These are phyloP conservation scores for Candida sonorensis DNA, from an alignment of 805 yeast genomes.

Conservation along the genomic window DNA sequence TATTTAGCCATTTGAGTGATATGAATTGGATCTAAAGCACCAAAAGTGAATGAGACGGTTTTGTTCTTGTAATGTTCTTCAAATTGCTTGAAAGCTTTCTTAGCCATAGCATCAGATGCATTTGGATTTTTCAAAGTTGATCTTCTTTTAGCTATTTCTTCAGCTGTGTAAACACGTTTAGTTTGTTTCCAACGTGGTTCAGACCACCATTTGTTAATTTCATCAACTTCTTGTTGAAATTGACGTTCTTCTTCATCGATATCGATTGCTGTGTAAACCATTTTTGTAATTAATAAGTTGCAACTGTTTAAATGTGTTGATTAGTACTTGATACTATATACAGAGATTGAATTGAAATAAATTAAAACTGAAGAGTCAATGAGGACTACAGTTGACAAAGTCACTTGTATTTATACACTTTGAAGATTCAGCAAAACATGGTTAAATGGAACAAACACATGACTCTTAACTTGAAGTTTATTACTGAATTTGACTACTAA, in stretches of 20 bases:
- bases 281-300: constrained; percentile 5
- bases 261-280: constrained; percentile 53
- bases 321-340: too few relatives aligned
- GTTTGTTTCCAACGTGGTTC: constrained; percentile 88
- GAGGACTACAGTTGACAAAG: too few relatives aligned
- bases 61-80: constrained; percentile 65
- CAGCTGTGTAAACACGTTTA: constrained; percentile 81
- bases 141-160: constrained; percentile 85
- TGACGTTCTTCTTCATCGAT: constrained; percentile 54
- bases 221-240: constrained; percentile 63
- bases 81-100: constrained; percentile 68
- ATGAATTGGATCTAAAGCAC: constrained; percentile 94
- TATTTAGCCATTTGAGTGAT: constrained; percentile 96
- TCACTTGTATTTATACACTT: too few relatives aligned
- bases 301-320: too few relatives aligned
- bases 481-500: too few relatives aligned
- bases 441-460: too few relatives aligned
- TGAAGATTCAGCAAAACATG: too few relatives aligned
- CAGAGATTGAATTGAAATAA: too few relatives aligned
- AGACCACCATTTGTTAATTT: constrained; percentile 85
- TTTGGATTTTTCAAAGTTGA: constrained; percentile 68
- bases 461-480: too few relatives aligned
- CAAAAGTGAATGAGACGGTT: constrained; percentile 83
- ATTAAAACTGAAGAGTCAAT: too few relatives aligned
- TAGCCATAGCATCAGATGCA: constrained; percentile 75